phyloP scores from a whole-genome alignment of 2,329 filamentous ascomycete species.

The Didymellaceae sp. region DNA sequence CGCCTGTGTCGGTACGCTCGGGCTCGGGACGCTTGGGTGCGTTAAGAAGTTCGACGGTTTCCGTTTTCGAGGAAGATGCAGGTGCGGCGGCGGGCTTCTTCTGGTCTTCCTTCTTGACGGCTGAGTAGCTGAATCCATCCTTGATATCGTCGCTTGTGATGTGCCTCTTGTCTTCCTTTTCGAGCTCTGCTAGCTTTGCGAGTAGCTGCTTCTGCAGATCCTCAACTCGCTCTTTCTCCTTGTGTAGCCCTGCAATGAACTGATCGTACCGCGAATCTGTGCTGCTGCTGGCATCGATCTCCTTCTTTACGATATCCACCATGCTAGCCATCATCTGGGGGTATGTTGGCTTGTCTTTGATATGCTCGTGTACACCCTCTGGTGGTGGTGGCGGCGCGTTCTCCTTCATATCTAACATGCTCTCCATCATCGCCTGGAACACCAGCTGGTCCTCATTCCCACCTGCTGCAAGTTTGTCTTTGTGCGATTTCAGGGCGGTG shows the following conservation, averaged over 20 bases:
- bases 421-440: slow-evolving; percentile 87
- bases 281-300: slow-evolving; percentile 75
- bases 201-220: slow-evolving; percentile 77
- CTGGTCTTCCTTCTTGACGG: slow-evolving; percentile 60
- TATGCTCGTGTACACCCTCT: slow-evolving; percentile 77
- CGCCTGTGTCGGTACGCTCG: slow-evolving; percentile 50
- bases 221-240: slow-evolving; percentile 78
- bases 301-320: slow-evolving; percentile 89
- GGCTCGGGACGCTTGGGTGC: slow-evolving; percentile 57
- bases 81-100: slow-evolving; percentile 34
- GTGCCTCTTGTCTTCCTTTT: slow-evolving; percentile 84
- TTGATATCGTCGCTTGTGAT: slow-evolving; percentile 93
- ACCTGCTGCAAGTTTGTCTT: slow-evolving; percentile 52
- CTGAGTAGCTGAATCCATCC: slow-evolving; percentile 88
- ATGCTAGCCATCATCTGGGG: slow-evolving; percentile 99
- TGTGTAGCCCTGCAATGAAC: slow-evolving; percentile 79
- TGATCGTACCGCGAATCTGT: slow-evolving; percentile 69
- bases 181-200: slow-evolving; percentile 77
- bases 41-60: slow-evolving; percentile 75
- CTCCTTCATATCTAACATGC: slow-evolving; percentile 62
- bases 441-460: slow-evolving; percentile 75
- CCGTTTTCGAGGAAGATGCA: slow-evolving; percentile 29
- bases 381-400: slow-evolving; percentile 76
- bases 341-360: slow-evolving; percentile 80
- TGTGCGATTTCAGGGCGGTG: slow-evolving; percentile 74